These are phyloP conservation scores for Notholithocarpus densiflorus DNA, from an alignment of 306 rosid species.

Conservation along the genomic window DNA sequence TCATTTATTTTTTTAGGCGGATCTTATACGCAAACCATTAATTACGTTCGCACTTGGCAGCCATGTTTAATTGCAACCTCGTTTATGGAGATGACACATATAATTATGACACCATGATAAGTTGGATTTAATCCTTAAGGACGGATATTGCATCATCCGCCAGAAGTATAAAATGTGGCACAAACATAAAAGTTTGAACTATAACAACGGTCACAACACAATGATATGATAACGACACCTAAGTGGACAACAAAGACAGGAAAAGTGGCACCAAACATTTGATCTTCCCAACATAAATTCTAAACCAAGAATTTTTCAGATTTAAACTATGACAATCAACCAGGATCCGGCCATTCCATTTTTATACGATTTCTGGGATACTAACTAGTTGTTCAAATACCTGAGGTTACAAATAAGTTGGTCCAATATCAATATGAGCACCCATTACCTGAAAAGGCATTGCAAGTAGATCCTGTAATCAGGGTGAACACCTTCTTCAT, in stretches of 20 bases:
- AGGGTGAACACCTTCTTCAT: constrained; percentile 97
- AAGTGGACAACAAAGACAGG: not conserved
- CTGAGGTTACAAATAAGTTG: not conserved
- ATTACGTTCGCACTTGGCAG: too few relatives aligned
- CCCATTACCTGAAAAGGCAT: constrained; percentile 85
- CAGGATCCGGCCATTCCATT: not conserved
- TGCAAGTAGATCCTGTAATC: constrained; percentile 90
- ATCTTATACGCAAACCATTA: not conserved
- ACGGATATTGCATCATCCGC: not conserved
- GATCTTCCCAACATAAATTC: not conserved
- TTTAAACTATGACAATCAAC: not conserved
- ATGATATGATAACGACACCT: not conserved
- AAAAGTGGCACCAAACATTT: not conserved
- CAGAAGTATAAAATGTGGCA: not conserved
- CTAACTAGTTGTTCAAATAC: constrained; percentile 9
- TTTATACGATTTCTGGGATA: constrained; percentile 1
- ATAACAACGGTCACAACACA: not conserved
- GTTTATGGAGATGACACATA: too few relatives aligned
- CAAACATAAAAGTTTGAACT: not conserved
- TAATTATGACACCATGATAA: too few relatives aligned
- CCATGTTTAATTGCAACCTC: too few relatives aligned
- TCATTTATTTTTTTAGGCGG: not conserved
- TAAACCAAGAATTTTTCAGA: not conserved
- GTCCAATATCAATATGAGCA: not conserved
- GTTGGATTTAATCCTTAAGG: not conserved